Base-by-base conservation (phyloP, 192 early-diverging fungal genomes). In the Coemansia sp. region DNA sequence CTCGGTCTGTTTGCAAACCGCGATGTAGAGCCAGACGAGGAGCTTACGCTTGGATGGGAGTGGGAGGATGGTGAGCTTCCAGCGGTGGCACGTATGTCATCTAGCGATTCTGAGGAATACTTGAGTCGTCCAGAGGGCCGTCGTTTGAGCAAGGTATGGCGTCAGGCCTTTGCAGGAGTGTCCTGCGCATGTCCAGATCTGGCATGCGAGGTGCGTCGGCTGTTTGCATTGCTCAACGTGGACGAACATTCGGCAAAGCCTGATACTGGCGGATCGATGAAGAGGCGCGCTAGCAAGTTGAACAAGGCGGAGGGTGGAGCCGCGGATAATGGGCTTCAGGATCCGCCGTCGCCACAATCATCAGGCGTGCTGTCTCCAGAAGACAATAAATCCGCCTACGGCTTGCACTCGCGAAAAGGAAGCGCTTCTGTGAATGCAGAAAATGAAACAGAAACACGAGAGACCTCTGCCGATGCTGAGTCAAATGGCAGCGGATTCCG, bases 1-100 rank as follows among this genome's bases (percentile, higher is more conserved):
- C 72, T 93, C 1, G 91, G 88, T 6, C 63, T 93, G 11, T 91
- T 91, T 85, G 74, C 90, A 17, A 75, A 80, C 16, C 68, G 61
- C 1, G 80, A 84, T 32, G 87, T 93, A 10, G 70, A 62, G 42
- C 79, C 86, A 22, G 89, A 87, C 56, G 81, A 89, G 50, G 90
- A 93, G 67, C 84, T 93, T 55, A 91, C 90, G 6, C 44, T 91
- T 8, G 86, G 81, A 12, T 92, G 91, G 91, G 73, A 86, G n/a
- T 92, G 89, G 89, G 86, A 89, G 32, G 71, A 68, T 48, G 75
- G 74, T 42, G 76, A 83, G 49, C 66, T 78, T 57, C 81, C 81
- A 0, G 76, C 71, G 7, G 72, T 83, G 50, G 76, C 70, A 11
- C 67, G 67, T 13, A 72, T 77, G 75, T 19, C 72, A 5, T 59